Evolutionary conservation across 441 rosid species (phyloP), one percentile per base, ranked within the genome.

Genomic region (Populus hybrid): DNA sequence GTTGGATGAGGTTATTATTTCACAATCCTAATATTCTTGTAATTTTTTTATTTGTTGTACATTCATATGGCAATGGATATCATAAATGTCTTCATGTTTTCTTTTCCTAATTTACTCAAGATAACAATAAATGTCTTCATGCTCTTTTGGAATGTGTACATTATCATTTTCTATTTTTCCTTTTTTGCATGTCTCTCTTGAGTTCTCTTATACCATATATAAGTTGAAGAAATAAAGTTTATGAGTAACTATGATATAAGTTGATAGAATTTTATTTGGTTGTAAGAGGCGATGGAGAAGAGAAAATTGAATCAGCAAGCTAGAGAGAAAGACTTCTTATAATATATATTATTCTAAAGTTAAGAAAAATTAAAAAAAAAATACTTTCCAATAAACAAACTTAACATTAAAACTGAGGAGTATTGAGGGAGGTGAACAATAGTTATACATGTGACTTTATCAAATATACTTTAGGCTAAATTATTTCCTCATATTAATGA

Each of bases 271-370:
- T 65, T 80, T 42, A 24, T 64, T 73, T 70, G 16, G 40, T 67
- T 61, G n/a, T 46, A 67, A n/a, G 69, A 23, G 23, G 69, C 21
- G 46, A 95, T 95, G 99, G 97, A 81, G 82, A 97, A 89, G 65
- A 90, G 75, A 75, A 88, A 77, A 69, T 74, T 95, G 87, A 95
- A 36, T 10, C 46, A 38, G 12, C 46, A 38, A 38, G 46, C 46
- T 38, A 38, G 46, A 38, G 46, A 38, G 46, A 10, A 38, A 38
- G 46, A 38, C 3, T 9, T 38, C 1, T 38, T 38, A 38, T 10
- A 38, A 38, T 10, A 38, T 38, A 38, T 38, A 38, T 38, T 38
- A 38, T 38, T 38, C 46, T 38, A 38, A 38, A 38, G 46, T 38
- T 38, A 38, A 38, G 46, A 38, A 9, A 38, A 38, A 38, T 36